These are phyloP conservation scores for Eremochloa ophiuroides DNA, from an alignment of 176 grass and related monocot genomes.

Conservation along the genomic window DNA sequence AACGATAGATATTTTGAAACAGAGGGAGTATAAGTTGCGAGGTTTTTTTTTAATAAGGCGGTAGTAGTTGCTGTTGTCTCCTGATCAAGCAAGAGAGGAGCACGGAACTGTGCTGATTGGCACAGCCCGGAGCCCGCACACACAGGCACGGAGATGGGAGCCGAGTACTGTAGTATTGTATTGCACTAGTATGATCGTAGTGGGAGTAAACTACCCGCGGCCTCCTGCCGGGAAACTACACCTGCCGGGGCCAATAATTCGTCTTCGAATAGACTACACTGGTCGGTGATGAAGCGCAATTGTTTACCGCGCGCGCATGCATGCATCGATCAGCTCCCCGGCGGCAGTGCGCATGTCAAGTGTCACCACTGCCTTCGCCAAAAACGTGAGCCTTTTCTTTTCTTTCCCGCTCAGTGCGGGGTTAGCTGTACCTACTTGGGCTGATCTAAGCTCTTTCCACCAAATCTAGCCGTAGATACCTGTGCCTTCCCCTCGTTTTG, in stretches of 20 bases:
- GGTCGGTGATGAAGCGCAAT: constrained; percentile 24
- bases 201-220: constrained; percentile 26
- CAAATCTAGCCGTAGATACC: constrained; percentile 39
- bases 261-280: background rate
- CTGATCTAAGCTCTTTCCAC: constrained; percentile 34
- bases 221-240: constrained; percentile 47
- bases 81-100: background rate
- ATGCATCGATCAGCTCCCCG: constrained; percentile 1
- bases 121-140: no score
- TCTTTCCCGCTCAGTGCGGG: constrained; percentile 13
- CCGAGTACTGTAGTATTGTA: background rate
- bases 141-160: background rate
- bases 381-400: constrained; percentile 11
- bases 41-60: background rate
- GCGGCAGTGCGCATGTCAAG: background rate
- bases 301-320: constrained; percentile 19
- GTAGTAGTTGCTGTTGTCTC: background rate
- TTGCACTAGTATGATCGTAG: background rate
- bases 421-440: constrained; percentile 44
- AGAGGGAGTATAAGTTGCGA: no score
- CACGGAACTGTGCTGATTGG: background rate
- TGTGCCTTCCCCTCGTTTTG: constrained; percentile 13
- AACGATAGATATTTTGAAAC: no score
- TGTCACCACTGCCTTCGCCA: constrained; percentile 3
- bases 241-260: constrained; percentile 13